Evolutionary conservation across 2,329 filamentous ascomycete species (phyloP).

Genomic region (Colletotrichum sp.): DNA sequence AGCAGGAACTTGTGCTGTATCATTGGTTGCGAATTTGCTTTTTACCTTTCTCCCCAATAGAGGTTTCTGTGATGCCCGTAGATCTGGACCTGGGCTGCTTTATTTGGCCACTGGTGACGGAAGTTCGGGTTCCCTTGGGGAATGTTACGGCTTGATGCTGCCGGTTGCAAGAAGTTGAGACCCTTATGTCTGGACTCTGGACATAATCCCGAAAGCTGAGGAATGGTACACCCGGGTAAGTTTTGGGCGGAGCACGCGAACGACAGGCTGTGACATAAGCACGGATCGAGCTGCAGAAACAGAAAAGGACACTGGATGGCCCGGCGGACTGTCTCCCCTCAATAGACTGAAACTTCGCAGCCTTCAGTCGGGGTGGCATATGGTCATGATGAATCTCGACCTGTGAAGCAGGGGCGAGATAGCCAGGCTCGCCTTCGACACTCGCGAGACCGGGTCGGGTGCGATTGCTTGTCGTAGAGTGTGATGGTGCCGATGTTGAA

Average conservation of each 20-base stretch:
- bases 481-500: background rate
- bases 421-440: background rate
- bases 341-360: conserved; percentile 11
- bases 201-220: background rate
- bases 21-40: background rate
- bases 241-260: background rate
- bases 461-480: background rate
- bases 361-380: conserved; percentile 6
- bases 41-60: background rate
- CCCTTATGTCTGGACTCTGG: background rate
- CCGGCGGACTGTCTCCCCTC: background rate
- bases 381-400: background rate
- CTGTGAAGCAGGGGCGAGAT: background rate
- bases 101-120: background rate
- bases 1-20: background rate
- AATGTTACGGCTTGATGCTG: background rate
- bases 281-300: background rate
- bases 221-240: background rate
- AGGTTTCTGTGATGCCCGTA: background rate
- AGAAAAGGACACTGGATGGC: background rate
- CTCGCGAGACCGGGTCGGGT: background rate
- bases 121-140: background rate
- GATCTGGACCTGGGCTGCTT: background rate
- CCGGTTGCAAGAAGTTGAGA: background rate
- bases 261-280: background rate